Evolutionary conservation across 83 land plant species (phyloP).

Genomic region (Picea mariana): DNA sequence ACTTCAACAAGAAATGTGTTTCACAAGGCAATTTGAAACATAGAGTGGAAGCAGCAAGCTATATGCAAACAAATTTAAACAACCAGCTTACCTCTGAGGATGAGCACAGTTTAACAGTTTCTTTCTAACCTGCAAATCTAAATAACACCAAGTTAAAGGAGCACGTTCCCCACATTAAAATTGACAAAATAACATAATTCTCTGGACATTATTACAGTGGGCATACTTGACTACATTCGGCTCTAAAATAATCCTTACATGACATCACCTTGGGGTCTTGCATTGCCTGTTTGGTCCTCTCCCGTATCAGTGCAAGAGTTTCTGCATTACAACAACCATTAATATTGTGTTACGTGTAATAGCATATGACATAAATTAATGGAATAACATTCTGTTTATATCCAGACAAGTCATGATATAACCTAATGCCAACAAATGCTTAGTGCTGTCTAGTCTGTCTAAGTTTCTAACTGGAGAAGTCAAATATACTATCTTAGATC

Average conservation of each 20-base stretch:
- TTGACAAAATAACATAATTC: background rate
- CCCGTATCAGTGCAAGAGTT: slow-evolving; percentile 46
- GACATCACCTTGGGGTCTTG: slow-evolving; percentile 76
- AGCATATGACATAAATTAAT: background rate
- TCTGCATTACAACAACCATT: slow-evolving; percentile 27
- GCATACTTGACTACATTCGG: background rate
- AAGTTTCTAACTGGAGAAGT: no score
- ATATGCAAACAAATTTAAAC: background rate
- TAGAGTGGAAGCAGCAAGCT: background rate
- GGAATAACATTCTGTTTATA: background rate
- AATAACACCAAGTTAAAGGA: background rate
- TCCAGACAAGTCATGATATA: background rate
- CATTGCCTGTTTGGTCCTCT: slow-evolving; percentile 59
- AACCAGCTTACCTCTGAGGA: background rate
- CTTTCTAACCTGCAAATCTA: background rate
- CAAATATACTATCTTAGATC: no score
- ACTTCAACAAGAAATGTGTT: background rate
- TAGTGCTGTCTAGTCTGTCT: no score
- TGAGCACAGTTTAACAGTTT: background rate
- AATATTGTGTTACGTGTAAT: background rate
- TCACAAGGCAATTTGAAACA: background rate
- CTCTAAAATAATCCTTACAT: slow-evolving; percentile 35
- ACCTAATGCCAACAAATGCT: background rate
- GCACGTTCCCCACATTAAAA: background rate
- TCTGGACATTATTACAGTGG: background rate